Percentiles rank a stretch among this genome's conserved stretches.
These are phyloP conservation scores for Cercospora citrullina DNA, from an alignment of 2,329 filamentous ascomycete species.

Conservation along the genomic window DNA sequence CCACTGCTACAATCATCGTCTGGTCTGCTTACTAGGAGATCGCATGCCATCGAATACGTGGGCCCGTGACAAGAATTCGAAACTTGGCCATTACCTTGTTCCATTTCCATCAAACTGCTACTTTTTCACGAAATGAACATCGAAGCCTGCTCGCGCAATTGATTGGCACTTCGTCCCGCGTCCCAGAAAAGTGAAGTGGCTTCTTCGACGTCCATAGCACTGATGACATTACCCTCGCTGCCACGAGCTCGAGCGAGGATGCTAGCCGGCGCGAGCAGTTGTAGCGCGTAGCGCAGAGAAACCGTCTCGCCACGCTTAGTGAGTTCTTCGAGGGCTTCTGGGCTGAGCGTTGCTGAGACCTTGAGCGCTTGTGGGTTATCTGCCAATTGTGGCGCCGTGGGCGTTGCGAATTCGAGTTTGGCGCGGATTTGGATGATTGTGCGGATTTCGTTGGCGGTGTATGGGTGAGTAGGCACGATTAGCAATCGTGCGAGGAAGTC, in stretches of 20 bases:
- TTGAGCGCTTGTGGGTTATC: slow-evolving; percentile 54
- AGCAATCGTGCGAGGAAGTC: slow-evolving; percentile 92
- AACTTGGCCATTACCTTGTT: too few species aligned
- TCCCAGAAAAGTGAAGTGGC: slow-evolving; percentile 51
- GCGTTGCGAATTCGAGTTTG: slow-evolving; percentile 40
- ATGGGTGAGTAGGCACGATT: slow-evolving; percentile 92
- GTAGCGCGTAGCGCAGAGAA: slow-evolving; percentile 87
- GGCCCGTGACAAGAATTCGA: too few species aligned
- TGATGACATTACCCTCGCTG: slow-evolving; percentile 42
- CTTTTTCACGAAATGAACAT: slow-evolving; percentile 41
- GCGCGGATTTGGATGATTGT: slow-evolving; percentile 84
- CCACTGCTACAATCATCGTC: too few species aligned
- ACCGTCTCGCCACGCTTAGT: slow-evolving; percentile 84
- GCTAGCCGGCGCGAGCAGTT: slow-evolving; percentile 84
- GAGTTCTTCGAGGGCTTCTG: slow-evolving; percentile 83
- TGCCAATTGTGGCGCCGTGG: slow-evolving; percentile 38
- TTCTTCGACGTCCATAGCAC: slow-evolving; percentile 58
- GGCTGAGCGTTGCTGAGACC: slow-evolving; percentile 75
- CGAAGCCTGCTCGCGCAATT: slow-evolving; percentile 34
- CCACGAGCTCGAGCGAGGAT: slow-evolving; percentile 77
- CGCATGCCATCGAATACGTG: too few species aligned
- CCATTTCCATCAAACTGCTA: background rate
- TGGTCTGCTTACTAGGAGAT: too few species aligned
- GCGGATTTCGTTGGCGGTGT: slow-evolving; percentile 85
- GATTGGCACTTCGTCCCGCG: slow-evolving; percentile 49